Evolutionary conservation across 805 yeast species (phyloP).

Genomic region (Metschnikowia gelsemii): DNA sequence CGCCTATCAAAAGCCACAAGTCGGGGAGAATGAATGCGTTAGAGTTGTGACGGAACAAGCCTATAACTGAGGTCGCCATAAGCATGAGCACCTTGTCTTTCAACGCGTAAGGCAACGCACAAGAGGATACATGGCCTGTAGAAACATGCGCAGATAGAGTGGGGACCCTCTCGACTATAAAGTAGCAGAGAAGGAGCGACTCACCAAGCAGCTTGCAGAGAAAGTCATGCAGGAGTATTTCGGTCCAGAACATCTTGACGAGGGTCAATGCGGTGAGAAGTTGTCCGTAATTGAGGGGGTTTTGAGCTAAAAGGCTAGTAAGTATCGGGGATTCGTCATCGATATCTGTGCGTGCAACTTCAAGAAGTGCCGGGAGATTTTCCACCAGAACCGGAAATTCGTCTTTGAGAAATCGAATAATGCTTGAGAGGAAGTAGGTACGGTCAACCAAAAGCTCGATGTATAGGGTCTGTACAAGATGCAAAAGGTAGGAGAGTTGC

Average conservation of each 20-base stretch:
- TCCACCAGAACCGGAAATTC: constrained; percentile 33
- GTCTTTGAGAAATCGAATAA: constrained; percentile 50
- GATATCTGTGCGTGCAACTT: constrained; percentile 18
- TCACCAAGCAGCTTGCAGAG: constrained; percentile 67
- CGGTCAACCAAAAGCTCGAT: constrained; percentile 66
- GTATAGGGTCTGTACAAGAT: constrained; percentile 63
- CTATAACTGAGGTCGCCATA: constrained; percentile 32
- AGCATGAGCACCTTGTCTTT: constrained; percentile 30
- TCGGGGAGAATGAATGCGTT: constrained; percentile 65
- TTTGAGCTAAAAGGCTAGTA: neutral
- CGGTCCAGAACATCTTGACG: constrained; percentile 69
- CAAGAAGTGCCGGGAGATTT: constrained; percentile 26
- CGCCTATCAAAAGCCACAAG: constrained; percentile 57
- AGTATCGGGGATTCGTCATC: constrained; percentile 24
- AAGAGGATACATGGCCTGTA: neutral
- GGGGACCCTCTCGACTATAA: constrained; percentile 36
- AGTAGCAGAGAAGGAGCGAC: constrained; percentile 50
- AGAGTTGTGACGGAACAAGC: constrained; percentile 48
- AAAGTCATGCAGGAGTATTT: constrained; percentile 53
- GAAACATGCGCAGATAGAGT: constrained; percentile 8
- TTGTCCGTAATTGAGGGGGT: constrained; percentile 35
- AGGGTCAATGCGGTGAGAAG: constrained; percentile 44
- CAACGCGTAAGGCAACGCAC: constrained; percentile 14
- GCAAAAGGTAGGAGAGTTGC: constrained; percentile 58
- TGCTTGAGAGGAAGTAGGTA: constrained; percentile 60